Percentiles rank a stretch among this genome's conserved stretches.
phyloP scores from a whole-genome alignment of 192 early-diverging fungal genomes.

The Coemansia sp. region DNA sequence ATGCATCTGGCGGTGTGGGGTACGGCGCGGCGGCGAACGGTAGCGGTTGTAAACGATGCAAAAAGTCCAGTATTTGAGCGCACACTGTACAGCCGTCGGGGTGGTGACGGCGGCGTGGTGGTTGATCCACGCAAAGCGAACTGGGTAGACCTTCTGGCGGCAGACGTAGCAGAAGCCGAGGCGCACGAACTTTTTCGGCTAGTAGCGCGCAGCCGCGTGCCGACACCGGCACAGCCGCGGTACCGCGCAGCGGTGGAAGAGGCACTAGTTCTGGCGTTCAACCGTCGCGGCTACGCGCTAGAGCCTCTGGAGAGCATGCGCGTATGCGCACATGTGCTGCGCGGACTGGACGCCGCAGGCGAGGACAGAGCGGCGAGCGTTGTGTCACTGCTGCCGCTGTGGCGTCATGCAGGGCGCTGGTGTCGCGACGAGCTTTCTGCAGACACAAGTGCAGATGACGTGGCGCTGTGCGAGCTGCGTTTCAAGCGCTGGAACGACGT shows the following conservation, averaged over 20 bases:
- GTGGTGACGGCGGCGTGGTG: background rate
- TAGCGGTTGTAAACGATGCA: slow-evolving; percentile 1
- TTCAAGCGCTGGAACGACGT: slow-evolving; percentile 53
- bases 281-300: slow-evolving; percentile 28
- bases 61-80: slow-evolving; percentile 15
- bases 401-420: slow-evolving; percentile 22
- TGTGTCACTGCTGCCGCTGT: slow-evolving; percentile 13
- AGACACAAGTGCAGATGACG: background rate
- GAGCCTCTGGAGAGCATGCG: slow-evolving; percentile 36
- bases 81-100: slow-evolving; percentile 7
- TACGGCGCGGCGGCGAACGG: slow-evolving; percentile 13
- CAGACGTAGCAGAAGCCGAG: slow-evolving; percentile 23
- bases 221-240: background rate
- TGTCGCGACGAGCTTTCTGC: slow-evolving; percentile 9
- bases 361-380: background rate
- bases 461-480: slow-evolving; percentile 21
- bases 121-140: slow-evolving; percentile 26
- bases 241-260: slow-evolving; percentile 37
- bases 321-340: slow-evolving; percentile 35
- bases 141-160: slow-evolving; percentile 45
- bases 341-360: background rate
- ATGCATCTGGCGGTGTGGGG: slow-evolving; percentile 7
- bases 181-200: slow-evolving; percentile 23
- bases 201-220: slow-evolving; percentile 36
- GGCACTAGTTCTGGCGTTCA: slow-evolving; percentile 43